Conservation (phyloP, 345 rosid species). For the Aurinia saxatilis region DNA sequence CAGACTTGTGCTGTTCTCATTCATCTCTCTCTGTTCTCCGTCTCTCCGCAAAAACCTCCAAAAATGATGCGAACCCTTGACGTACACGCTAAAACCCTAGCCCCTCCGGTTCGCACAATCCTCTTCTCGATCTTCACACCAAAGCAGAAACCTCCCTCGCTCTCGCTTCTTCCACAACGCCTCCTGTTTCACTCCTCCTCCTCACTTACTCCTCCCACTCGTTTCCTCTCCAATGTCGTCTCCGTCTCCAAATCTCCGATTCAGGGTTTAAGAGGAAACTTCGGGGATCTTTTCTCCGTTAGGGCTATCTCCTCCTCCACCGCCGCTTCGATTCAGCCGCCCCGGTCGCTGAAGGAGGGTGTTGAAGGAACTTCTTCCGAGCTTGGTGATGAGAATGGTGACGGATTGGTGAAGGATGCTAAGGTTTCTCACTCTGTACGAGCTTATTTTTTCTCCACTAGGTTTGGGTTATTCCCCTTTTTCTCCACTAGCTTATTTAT, state of each 20-base stretch:
- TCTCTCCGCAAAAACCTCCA: not conserved
- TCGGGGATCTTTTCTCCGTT: conserved; percentile 4
- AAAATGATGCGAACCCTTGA: conserved; percentile 21
- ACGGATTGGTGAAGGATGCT: conserved; percentile 34
- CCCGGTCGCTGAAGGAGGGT: conserved; percentile 16
- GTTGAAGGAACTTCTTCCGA: conserved; percentile 41
- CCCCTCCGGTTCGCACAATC: conserved; percentile 11
- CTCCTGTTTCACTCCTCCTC: conserved; percentile 12
- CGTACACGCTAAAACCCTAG: conserved; percentile 19
- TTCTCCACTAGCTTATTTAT: not conserved
- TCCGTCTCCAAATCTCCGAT: conserved; percentile 4
- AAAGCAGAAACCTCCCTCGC: conserved; percentile 16
- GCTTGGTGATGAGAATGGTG: conserved; percentile 25
- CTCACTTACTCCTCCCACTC: not conserved
- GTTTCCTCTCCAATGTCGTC: conserved; percentile 17
- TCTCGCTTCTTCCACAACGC: not conserved
- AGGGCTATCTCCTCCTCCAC: conserved; percentile 37
- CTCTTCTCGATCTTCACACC: conserved; percentile 19
- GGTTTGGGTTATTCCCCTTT: conserved; percentile 31
- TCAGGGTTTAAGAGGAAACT: not conserved
- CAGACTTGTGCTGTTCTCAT: not conserved
- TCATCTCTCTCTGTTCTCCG: not conserved
- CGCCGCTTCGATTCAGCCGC: conserved; percentile 25
- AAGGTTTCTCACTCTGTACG: conserved; percentile 69
- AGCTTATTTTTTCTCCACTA: conserved; percentile 84